Evolutionary conservation across 257 asterid genomes (phyloP).

Genomic region (Capsicum chinense): DNA sequence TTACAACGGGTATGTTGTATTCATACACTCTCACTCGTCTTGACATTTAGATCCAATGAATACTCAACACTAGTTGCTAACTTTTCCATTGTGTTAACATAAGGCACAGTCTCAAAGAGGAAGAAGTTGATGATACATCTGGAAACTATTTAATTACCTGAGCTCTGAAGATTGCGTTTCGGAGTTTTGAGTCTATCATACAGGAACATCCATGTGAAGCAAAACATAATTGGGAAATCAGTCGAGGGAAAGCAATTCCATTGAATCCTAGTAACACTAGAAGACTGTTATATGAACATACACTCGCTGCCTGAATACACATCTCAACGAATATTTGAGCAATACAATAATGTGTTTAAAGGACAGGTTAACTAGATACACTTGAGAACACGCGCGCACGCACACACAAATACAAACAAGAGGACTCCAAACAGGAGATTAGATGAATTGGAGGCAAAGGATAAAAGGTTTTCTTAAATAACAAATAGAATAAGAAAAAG

Average conservation of each 20-base stretch:
- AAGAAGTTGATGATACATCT: neutral
- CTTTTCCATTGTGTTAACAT: neutral
- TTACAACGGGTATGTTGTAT: no score
- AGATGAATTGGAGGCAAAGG: neutral
- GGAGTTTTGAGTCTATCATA: neutral
- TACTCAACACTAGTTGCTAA: neutral
- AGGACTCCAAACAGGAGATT: neutral
- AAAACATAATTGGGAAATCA: neutral
- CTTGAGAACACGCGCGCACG: neutral
- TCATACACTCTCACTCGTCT: neutral
- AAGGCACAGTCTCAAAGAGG: neutral
- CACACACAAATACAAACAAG: neutral
- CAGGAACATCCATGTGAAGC: constrained; percentile 1
- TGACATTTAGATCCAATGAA: neutral
- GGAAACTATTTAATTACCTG: neutral
- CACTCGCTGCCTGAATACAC: constrained; percentile 1
- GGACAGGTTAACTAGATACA: constrained; percentile 5
- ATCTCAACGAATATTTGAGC: neutral
- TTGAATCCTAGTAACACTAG: neutral
- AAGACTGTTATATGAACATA: neutral
- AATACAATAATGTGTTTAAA: neutral
- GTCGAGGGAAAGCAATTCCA: neutral
- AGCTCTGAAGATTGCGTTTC: neutral
- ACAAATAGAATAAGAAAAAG: neutral
- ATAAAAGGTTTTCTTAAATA: neutral